A percentile compares a stretch with the other conserved stretches of the same genome.
Evolutionary conservation across 305 asterid genomes (phyloP).

Genomic region (Rubia peregrina): DNA sequence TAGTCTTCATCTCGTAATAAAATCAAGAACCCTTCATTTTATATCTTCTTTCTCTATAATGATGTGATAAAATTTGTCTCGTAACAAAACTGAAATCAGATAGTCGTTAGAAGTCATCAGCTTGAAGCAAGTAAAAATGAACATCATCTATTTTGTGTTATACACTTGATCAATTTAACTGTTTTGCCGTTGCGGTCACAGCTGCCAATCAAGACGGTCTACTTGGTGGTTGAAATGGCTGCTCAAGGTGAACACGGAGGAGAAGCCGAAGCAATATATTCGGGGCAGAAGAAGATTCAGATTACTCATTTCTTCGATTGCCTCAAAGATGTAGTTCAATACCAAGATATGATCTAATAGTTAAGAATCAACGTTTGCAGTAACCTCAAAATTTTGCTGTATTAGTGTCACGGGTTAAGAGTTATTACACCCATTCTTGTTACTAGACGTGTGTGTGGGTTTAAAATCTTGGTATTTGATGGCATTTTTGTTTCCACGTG

Average conservation of each 20-base stretch:
- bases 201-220: constrained; percentile 91
- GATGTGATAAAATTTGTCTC: too few relatives aligned
- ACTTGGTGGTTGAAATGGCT: constrained; percentile 91
- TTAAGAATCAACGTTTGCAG: not conserved
- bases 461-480: not conserved
- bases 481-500: too few relatives aligned
- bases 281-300: constrained; percentile 73
- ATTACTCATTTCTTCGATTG: constrained; percentile 72
- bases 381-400: constrained; percentile 12
- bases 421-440: not conserved
- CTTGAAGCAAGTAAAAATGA: not conserved
- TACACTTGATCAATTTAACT: not conserved
- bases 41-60: too few relatives aligned
- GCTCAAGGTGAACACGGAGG: constrained; percentile 95
- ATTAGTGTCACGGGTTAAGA: not conserved
- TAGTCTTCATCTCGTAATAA: not conserved
- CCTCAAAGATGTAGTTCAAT: constrained; percentile 68
- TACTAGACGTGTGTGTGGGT: not conserved
- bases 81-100: not conserved
- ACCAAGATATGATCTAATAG: constrained; percentile 24
- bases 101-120: not conserved
- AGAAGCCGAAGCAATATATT: constrained; percentile 67
- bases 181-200: constrained; percentile 22
- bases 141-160: too few relatives aligned
- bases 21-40: not conserved